Evolutionary conservation across 192 early-diverging fungal species (phyloP), one percentile per base, ranked within the genome.

Genomic region (Gaertneriomyces sp.): DNA sequence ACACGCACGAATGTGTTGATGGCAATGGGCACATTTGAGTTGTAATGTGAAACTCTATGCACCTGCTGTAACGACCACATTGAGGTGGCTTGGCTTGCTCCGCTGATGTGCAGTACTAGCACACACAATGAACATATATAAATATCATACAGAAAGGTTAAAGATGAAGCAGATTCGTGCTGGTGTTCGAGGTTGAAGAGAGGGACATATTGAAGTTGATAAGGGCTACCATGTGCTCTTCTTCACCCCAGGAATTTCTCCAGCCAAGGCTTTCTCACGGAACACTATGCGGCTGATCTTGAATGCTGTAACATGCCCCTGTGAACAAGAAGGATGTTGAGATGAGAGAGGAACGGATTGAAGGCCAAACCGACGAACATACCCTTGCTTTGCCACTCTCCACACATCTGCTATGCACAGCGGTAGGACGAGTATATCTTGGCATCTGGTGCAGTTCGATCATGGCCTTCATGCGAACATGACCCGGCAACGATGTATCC

Each of bases 1-100:
- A 95, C 89, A 16, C 80, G 83, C 66, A 81, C 89, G 41, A 99
- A 97, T 70, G 76, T 99, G 8, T 85, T 90, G 44, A 74, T 95
- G 17, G 90, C 92, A 33, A 74, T 89, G 51, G 96, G 96, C 38
- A 87, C 91, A 2, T 98, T 76, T 55, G 16, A 17, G 54, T 10
- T 56, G 47, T 33, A 33, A 33, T 33, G 25, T 33, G 25, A 33
- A 33, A 33, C 25, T 33, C 25, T 33, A 33, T 33, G 25, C 25
- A 33, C 25, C 25, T 33, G 25, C 25, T 33, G 25, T 33, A 33
- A 33, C 25, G 25, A 33, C 25, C 25, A 33, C 25, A 33, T 33
- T 33, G 25, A 33, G 2, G 25, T 1, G 25, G 25, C 25, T 33
- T 33, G 25, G 25, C 25, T 33, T 33, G 25, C 25, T 33, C 25